Percentiles rank a stretch among this genome's conserved stretches.
Evolutionary conservation across 2,329 filamentous ascomycete genomes (phyloP).

Genomic region (Fusarium aywerte): DNA sequence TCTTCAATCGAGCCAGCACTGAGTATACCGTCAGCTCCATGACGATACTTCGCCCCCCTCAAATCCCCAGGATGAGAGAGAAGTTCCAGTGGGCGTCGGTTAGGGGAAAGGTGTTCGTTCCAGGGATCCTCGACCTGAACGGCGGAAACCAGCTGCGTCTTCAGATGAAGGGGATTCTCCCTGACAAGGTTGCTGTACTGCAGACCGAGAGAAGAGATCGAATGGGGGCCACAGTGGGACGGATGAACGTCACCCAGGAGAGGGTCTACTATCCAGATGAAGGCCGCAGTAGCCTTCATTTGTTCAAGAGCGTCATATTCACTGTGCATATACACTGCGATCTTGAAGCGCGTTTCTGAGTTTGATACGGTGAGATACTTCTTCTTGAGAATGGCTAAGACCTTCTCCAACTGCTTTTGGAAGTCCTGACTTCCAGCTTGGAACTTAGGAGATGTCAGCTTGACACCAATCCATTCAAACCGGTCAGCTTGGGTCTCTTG

Average conservation of each 20-base stretch:
- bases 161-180: slow-evolving; percentile 4
- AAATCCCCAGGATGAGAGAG: slow-evolving; percentile 26
- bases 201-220: slow-evolving; percentile 29
- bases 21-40: slow-evolving; percentile 5
- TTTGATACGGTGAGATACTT: slow-evolving; percentile 20
- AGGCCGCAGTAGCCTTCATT: slow-evolving; percentile 15
- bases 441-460: slow-evolving; percentile 23
- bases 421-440: background rate
- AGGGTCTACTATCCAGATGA: slow-evolving; percentile 34
- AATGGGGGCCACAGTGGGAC: slow-evolving; percentile 31
- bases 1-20: background rate
- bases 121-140: slow-evolving; percentile 30
- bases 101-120: slow-evolving; percentile 28
- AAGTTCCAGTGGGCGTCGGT: slow-evolving; percentile 16
- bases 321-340: background rate
- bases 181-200: slow-evolving; percentile 30
- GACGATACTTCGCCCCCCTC: background rate
- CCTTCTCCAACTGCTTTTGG: background rate
- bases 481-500: slow-evolving; percentile 15
- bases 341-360: slow-evolving; percentile 17
- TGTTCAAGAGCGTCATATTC: background rate
- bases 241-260: slow-evolving; percentile 25
- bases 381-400: slow-evolving; percentile 11
- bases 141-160: slow-evolving; percentile 4
- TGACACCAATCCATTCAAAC: slow-evolving; percentile 32